Evolutionary conservation across 2,329 filamentous ascomycete genomes (phyloP).

Genomic region (Cytospora paraplurivora): DNA sequence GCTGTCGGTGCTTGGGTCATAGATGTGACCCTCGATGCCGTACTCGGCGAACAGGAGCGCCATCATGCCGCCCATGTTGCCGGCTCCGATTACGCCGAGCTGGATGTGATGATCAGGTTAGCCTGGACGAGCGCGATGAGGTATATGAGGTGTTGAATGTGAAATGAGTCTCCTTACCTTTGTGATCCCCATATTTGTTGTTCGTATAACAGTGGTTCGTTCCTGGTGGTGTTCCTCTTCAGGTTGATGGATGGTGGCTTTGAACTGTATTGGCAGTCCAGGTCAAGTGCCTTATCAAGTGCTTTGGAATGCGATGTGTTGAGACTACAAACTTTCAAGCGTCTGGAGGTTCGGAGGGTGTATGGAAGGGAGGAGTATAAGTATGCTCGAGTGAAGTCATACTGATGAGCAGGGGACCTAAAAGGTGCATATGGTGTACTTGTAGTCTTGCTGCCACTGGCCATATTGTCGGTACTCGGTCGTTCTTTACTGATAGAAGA

Average conservation of each 20-base stretch:
- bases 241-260: slow-evolving; percentile 7
- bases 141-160: neutral
- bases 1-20: slow-evolving; percentile 50
- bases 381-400: slow-evolving; percentile 5
- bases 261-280: slow-evolving; percentile 13
- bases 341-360: slow-evolving; percentile 4
- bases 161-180: slow-evolving; percentile 9
- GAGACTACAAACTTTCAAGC: slow-evolving; percentile 11
- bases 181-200: slow-evolving; percentile 15
- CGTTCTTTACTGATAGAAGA: neutral
- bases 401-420: neutral
- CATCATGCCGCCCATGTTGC: slow-evolving; percentile 63
- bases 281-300: neutral
- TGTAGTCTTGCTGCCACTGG: neutral
- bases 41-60: slow-evolving; percentile 60
- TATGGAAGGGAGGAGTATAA: neutral
- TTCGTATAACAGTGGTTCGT: neutral
- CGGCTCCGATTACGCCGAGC: slow-evolving; percentile 60
- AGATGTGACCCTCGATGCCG: slow-evolving; percentile 55
- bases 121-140: neutral
- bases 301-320: slow-evolving; percentile 23
- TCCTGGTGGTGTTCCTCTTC: neutral
- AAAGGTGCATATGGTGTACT: neutral
- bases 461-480: neutral
- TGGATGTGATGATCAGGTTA: slow-evolving; percentile 29